These are phyloP conservation scores for Chimonanthus salicifolius DNA, from an alignment of 164 flowering plant genomes.

Conservation along the genomic window DNA sequence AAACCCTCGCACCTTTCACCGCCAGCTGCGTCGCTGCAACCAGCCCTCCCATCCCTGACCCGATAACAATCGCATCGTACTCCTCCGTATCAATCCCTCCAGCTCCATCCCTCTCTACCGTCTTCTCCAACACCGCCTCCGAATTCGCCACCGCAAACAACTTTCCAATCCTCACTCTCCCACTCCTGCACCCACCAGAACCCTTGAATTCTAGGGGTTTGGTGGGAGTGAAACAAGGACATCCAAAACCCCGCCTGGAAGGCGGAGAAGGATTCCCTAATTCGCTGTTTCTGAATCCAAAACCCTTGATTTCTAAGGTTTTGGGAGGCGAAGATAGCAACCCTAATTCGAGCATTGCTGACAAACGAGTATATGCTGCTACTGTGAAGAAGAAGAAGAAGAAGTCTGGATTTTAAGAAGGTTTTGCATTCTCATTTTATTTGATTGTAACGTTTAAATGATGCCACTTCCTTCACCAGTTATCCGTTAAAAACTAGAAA, in stretches of 20 bases:
- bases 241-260: not conserved
- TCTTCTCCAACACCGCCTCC: slow-evolving; percentile 33
- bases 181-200: not conserved
- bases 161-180: not conserved
- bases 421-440: not conserved
- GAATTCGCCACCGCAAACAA: slow-evolving; percentile 9
- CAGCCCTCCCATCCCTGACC: slow-evolving; percentile 95
- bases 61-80: slow-evolving; percentile 95
- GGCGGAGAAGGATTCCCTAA: too few relatives aligned
- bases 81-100: slow-evolving; percentile 16
- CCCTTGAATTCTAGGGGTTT: not conserved
- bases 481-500: too few relatives aligned
- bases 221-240: not conserved
- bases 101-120: slow-evolving; percentile 21
- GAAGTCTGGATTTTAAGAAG: not conserved
- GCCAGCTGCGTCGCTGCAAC: slow-evolving; percentile 96
- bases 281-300: not conserved
- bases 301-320: slow-evolving; percentile 1
- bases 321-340: slow-evolving; percentile 6
- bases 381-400: not conserved
- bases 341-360: slow-evolving; percentile 12
- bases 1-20: slow-evolving; percentile 85
- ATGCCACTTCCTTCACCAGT: not conserved
- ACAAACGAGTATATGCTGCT: not conserved
- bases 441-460: not conserved